Base-by-base conservation (phyloP, 176 grass and related monocot genomes). In the Lolium perenne region DNA sequence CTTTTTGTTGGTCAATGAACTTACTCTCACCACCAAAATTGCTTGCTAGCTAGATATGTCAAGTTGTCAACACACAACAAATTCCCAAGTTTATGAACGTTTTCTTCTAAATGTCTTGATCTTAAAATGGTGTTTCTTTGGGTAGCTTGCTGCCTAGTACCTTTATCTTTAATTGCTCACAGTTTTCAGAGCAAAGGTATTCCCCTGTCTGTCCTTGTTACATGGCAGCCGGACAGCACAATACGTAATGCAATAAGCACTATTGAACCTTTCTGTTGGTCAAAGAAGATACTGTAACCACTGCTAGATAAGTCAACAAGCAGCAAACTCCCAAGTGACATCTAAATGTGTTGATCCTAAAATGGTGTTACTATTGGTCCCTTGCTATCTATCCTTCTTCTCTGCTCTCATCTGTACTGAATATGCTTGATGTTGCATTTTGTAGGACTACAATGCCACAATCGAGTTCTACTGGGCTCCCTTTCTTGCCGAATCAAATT, bases 401-500 rank as follows among this genome's bases (percentile, higher is more conserved):
- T 35, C 15, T 48, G 23, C 4, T 21, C 12, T 51, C 61, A 62
- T 80, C 23, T 18, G 21, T 85, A 40, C 74, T 91, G 51, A 60
- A 80, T 61, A 32, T 38, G 26, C 20, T 67, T 59, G 15, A 20
- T 20, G 8, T 11, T 56, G 6, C 2, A 41, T 82, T 91, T 35
- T 86, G 29, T 35, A 99, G 97, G 89, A 96, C 63, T 99, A 96
- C 65, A 96, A 99, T 84, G 97, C 92, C 61, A 92, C 94, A 5
- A 94, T 99, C 82, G 97, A 99, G 67, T 99, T 99, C 82, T 99
- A 99, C 77, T 99, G 94, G 97, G 97, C 97, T 82, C 97, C 97
- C 2, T 99, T 99, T 76, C 91, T 99, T 14, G 94, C 95, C 5
- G 90, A 96, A 84, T 99, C 97, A n/a, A 99, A 99, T 77, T 96